These are phyloP conservation scores for Linnemannia elongata DNA, from an alignment of 192 early-diverging fungal species.

Conservation along the genomic window DNA sequence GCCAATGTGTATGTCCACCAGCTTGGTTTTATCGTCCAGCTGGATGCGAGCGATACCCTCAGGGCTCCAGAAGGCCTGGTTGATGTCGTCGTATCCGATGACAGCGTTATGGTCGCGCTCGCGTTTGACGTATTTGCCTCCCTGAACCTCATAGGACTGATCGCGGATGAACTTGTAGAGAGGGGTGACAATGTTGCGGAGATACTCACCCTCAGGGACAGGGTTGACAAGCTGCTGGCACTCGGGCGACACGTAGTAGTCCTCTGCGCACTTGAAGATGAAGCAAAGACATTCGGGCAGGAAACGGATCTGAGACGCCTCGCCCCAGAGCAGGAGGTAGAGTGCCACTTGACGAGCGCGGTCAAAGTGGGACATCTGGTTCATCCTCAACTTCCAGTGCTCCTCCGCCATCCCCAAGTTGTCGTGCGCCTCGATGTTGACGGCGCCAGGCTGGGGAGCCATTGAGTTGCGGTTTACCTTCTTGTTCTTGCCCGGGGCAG, in stretches of 20 bases:
- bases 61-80: conserved; percentile 86
- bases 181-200: conserved; percentile 77
- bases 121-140: conserved; percentile 78
- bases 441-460: conserved; percentile 47
- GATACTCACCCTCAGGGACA: conserved; percentile 76
- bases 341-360: conserved; percentile 79
- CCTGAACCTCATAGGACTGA: conserved; percentile 78
- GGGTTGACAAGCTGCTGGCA: conserved; percentile 66
- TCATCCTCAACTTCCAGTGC: conserved; percentile 80
- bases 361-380: conserved; percentile 76
- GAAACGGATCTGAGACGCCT: conserved; percentile 81
- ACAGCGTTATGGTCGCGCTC: conserved; percentile 82
- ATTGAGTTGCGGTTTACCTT: conserved; percentile 44
- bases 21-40: conserved; percentile 67
- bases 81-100: conserved; percentile 88
- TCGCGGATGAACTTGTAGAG: conserved; percentile 82
- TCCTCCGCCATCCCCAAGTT: conserved; percentile 59
- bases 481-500: conserved; percentile 41
- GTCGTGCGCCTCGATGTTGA: conserved; percentile 35
- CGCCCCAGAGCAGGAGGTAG: conserved; percentile 85
- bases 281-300: conserved; percentile 84
- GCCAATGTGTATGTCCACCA: conserved; percentile 72
- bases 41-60: conserved; percentile 71
- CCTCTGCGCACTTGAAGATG: conserved; percentile 78
- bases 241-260: conserved; percentile 67